Percentiles rank a stretch among this genome's conserved stretches.
phyloP scores from a whole-genome alignment of 2,329 filamentous ascomycete species.

The Verticillium klebahnii region DNA sequence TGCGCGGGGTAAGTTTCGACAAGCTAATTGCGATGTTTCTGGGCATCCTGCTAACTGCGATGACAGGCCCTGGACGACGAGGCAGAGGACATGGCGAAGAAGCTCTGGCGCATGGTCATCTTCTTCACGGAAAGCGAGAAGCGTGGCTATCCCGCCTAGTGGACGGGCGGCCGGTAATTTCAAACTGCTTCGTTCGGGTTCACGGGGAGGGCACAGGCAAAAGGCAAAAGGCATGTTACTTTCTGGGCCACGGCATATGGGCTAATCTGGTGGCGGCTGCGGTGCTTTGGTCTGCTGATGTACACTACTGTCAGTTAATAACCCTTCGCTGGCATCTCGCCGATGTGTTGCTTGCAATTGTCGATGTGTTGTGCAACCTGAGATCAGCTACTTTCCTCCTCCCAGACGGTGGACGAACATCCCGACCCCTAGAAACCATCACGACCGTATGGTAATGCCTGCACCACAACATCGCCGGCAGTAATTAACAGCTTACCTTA shows the following conservation, averaged over 20 bases:
- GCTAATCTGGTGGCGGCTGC: background rate
- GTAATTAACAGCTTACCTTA: no score
- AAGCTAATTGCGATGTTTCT: conserved; percentile 1
- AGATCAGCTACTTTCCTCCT: no score
- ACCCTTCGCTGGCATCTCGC: background rate
- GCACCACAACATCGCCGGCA: no score
- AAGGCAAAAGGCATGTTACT: background rate
- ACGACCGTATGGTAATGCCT: no score
- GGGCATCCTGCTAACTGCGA: conserved; percentile 19
- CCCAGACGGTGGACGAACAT: no score
- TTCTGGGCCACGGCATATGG: background rate
- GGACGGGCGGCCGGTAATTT: background rate
- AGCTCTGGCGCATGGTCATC: conserved; percentile 97
- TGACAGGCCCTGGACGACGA: conserved; percentile 83
- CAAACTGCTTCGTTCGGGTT: background rate
- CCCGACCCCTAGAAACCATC: no score
- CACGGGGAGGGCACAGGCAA: background rate
- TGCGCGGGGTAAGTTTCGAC: conserved; percentile 66
- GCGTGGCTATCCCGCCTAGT: conserved; percentile 68
- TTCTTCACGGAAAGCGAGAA: conserved; percentile 97
- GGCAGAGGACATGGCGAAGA: conserved; percentile 88
- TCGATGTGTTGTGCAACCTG: no score
- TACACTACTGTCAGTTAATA: background rate
- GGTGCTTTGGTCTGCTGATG: background rate
- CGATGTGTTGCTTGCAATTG: no score